Evolutionary conservation across 1,284 basidiomycete genomes (phyloP).

Genomic region (Athelia psychrophila): DNA sequence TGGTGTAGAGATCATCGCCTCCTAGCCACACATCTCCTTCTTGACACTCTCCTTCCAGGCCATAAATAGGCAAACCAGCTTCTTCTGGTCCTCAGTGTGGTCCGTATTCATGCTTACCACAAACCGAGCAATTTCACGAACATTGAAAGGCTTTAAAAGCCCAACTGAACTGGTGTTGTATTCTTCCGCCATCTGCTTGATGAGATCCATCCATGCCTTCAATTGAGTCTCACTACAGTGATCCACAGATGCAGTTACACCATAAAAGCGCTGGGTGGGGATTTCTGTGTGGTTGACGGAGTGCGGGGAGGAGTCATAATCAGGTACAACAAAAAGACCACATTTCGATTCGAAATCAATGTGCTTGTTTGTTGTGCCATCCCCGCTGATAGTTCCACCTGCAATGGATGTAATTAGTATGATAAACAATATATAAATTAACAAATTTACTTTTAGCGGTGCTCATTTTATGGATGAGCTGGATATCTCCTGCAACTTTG

Average conservation of each 20-base stretch:
- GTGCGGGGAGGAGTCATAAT: not conserved
- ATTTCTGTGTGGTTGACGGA: not conserved
- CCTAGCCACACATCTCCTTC: slow-evolving; percentile 11
- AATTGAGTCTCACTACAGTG: slow-evolving; percentile 21
- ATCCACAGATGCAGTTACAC: slow-evolving; percentile 13
- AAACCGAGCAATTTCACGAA: not conserved
- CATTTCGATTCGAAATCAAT: slow-evolving; percentile 16
- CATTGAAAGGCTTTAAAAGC: slow-evolving; percentile 2
- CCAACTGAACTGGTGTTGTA: slow-evolving; percentile 11
- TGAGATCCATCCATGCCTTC: slow-evolving; percentile 12
- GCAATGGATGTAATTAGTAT: not conserved
- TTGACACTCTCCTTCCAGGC: not conserved
- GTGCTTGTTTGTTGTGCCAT: slow-evolving; percentile 20
- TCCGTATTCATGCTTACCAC: not conserved
- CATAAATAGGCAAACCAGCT: not conserved
- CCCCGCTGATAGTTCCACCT: slow-evolving; percentile 17
- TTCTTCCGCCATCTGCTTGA: slow-evolving; percentile 1
- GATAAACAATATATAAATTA: not conserved
- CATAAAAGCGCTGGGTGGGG: slow-evolving; percentile 9
- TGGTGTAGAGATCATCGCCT: slow-evolving; percentile 2
- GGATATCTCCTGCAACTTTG: slow-evolving; percentile 15
- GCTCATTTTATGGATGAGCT: slow-evolving; percentile 12
- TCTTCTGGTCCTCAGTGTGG: slow-evolving; percentile 1
- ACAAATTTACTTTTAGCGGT: slow-evolving; percentile 7
- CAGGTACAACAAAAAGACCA: not conserved